Conservation (phyloP, 2,329 filamentous ascomycete species). For the Fusarium sp. region DNA sequence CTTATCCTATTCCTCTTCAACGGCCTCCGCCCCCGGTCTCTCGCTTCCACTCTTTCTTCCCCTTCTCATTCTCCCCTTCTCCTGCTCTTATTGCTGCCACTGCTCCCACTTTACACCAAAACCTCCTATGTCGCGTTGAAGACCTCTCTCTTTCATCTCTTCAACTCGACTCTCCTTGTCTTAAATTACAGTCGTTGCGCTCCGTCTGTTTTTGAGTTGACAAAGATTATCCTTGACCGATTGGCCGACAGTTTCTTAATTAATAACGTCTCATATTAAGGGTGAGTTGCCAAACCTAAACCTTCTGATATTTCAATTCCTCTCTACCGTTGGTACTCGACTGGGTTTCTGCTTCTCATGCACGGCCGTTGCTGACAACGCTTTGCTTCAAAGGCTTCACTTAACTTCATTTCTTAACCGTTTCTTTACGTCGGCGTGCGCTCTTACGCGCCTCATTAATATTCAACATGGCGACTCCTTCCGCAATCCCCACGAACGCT, state of each 20-base stretch:
- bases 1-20: slow-evolving; percentile 41
- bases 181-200: slow-evolving; percentile 27
- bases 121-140: slow-evolving; percentile 40
- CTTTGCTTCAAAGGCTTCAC: slow-evolving; percentile 20
- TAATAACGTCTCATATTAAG: slow-evolving; percentile 34
- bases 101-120: slow-evolving; percentile 21
- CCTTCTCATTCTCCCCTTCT: slow-evolving; percentile 20
- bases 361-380: slow-evolving; percentile 28
- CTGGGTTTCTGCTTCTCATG: slow-evolving; percentile 16
- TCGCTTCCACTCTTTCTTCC: slow-evolving; percentile 30
- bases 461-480: slow-evolving; percentile 50
- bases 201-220: slow-evolving; percentile 28
- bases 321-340: slow-evolving; percentile 8
- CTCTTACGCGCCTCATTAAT: slow-evolving; percentile 16
- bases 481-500: slow-evolving; percentile 45
- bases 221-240: background rate
- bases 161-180: slow-evolving; percentile 12
- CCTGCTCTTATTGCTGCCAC: slow-evolving; percentile 4
- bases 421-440: slow-evolving; percentile 26
- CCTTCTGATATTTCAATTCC: slow-evolving; percentile 17
- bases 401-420: slow-evolving; percentile 18
- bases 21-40: slow-evolving; percentile 41
- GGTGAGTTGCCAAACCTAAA: slow-evolving; percentile 32
- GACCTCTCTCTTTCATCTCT: slow-evolving; percentile 22
- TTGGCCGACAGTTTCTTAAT: slow-evolving; percentile 15